phyloP scores from a whole-genome alignment of 2,329 filamentous ascomycete genomes.

The Verticillium albo-atrum region DNA sequence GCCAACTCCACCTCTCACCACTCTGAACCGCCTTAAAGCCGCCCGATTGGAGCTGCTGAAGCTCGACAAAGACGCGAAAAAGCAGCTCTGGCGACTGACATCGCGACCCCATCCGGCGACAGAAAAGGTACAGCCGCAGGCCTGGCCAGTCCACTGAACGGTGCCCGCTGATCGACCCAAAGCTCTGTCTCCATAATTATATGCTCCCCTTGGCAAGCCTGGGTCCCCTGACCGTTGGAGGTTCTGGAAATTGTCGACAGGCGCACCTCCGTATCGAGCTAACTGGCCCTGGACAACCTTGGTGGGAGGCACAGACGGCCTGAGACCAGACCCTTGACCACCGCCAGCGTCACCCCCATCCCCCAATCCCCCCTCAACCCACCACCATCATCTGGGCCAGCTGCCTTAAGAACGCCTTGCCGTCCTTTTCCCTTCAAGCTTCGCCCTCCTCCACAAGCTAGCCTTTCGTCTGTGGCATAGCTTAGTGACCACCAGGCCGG shows the following conservation, averaged over 20 bases:
- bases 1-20: neutral
- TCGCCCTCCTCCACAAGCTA: conserved; percentile 2
- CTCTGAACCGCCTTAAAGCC: neutral
- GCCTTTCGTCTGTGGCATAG: neutral
- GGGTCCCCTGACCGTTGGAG: neutral
- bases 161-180: neutral
- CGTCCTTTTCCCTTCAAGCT: conserved; percentile 1
- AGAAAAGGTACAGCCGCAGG: neutral
- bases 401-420: conserved; percentile 3
- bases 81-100: neutral
- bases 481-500: conserved; percentile 1
- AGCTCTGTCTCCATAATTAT: neutral
- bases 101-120: neutral
- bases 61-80: neutral
- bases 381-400: neutral
- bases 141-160: neutral
- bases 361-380: neutral
- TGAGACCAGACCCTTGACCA: neutral
- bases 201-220: neutral
- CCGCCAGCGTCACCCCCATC: neutral
- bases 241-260: neutral
- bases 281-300: neutral
- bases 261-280: neutral
- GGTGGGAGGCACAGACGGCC: neutral
- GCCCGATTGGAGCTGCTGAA: neutral